Base-by-base conservation (phyloP, 805 yeast genomes). In the Cyberlindnera bimundalis region DNA sequence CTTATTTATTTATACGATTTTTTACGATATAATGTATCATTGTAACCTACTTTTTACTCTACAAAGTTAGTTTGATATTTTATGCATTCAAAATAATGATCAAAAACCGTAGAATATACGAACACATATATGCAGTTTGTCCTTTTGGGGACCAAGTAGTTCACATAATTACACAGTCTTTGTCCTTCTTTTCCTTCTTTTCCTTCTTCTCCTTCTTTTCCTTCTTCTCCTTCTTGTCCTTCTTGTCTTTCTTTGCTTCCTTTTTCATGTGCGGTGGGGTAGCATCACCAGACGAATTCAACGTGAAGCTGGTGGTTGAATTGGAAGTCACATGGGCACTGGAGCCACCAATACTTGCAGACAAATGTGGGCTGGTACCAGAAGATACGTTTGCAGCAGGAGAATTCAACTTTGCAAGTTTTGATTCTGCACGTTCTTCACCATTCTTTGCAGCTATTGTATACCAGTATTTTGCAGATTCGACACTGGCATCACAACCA, bases 381-480 rank as follows among this genome's bases (percentile, higher is more conserved):
- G 35, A 10, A 14, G 27, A 23, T n/a, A 13, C 12, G 15, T 8
- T 32, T 28, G 12, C 6, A 19, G n/a, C n/a, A n/a, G n/a, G n/a
- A n/a, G 32, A n/a, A 12, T 23, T 26, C 29, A 45, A 20, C 35
- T 45, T 47, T 16, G 38, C 34, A 15, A 70, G 34, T 45, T 67
- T 70, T 19, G 61, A 62, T 17, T 61, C 52, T 1, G 84, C 84
- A 37, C 75, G 65, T 36, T 64, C 65, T 49, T 77, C 77, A 7
- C 79, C 77, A 33, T 73, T 73, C 33, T 76, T 76, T 3, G 85
- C 87, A 0, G 96, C 96, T 46, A 70, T 71, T 28, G 68, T 68
- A 55, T 80, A 85, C 97, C 96, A 91, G 27, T 65, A 65, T 53
- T 77, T 76, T 0, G 96, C 83, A 53, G 70, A 76, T 6, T 61